These are phyloP conservation scores for Paecilomyces variotii DNA, from an alignment of 2,329 filamentous ascomycete species.

Conservation along the genomic window DNA sequence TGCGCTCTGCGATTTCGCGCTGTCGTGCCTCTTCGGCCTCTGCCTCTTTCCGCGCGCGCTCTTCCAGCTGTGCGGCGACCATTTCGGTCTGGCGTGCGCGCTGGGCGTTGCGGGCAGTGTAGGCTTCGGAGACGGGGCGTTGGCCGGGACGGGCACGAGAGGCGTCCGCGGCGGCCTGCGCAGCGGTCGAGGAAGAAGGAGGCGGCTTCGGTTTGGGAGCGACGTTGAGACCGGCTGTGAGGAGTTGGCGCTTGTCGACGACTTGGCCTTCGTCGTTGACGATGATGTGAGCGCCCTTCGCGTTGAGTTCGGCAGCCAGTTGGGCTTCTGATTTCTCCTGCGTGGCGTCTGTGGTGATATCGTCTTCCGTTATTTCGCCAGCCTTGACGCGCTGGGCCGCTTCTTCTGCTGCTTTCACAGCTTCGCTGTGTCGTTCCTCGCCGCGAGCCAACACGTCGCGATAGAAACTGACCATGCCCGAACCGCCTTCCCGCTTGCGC, in stretches of 20 bases:
- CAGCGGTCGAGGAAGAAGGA: constrained; percentile 4
- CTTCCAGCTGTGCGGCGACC: constrained; percentile 53
- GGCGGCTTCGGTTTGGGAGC: constrained; percentile 44
- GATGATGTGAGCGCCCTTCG: constrained; percentile 43
- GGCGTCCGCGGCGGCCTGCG: constrained; percentile 11
- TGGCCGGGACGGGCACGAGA: constrained; percentile 8
- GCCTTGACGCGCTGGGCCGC: constrained; percentile 26
- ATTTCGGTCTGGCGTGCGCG: constrained; percentile 52
- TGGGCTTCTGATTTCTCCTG: constrained; percentile 44
- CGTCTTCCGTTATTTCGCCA: constrained; percentile 22
- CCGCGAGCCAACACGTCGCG: constrained; percentile 51
- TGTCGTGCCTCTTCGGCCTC: constrained; percentile 51
- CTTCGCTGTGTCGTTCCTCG: constrained; percentile 50
- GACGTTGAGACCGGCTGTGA: constrained; percentile 55
- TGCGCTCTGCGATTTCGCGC: constrained; percentile 46
- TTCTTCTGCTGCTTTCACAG: constrained; percentile 47
- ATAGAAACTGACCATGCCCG: constrained; percentile 55
- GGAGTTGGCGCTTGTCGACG: constrained; percentile 55
- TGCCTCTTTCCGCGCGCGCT: constrained; percentile 45
- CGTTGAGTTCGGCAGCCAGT: constrained; percentile 48
- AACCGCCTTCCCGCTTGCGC: constrained; percentile 37
- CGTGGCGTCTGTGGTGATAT: constrained; percentile 18
- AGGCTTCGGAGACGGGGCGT: constrained; percentile 19
- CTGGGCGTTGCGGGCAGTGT: constrained; percentile 35
- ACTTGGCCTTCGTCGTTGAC: constrained; percentile 59